These are phyloP conservation scores for Lablab purpureus DNA, from an alignment of 306 rosid genomes.

Conservation along the genomic window DNA sequence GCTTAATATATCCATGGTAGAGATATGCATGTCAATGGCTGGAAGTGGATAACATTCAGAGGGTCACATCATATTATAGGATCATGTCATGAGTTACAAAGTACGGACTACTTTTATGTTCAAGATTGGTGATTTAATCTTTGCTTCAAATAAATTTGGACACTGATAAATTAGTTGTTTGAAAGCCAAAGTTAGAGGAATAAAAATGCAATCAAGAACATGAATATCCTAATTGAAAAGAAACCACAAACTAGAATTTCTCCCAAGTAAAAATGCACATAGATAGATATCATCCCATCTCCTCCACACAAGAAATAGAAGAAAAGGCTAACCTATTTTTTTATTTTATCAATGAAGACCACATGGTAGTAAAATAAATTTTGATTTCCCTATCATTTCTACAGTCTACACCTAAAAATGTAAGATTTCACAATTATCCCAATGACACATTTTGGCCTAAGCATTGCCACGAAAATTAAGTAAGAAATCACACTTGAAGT, in stretches of 20 bases:
- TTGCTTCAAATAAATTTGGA: constrained; percentile 14
- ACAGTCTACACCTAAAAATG: constrained; percentile 22
- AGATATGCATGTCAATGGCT: constrained; percentile 6
- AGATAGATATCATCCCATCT: constrained; percentile 11
- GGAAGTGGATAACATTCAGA: background rate
- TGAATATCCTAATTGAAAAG: constrained; percentile 20
- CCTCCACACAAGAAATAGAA: constrained; percentile 34
- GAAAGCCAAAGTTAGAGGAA: constrained; percentile 31
- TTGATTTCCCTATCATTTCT: constrained; percentile 25
- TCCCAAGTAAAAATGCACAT: constrained; percentile 33
- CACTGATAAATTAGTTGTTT: background rate
- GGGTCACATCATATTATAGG: background rate
- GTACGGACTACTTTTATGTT: constrained; percentile 26
- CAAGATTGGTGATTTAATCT: constrained; percentile 13
- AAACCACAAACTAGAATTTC: constrained; percentile 5
- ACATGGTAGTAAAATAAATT: background rate
- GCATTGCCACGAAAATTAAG: constrained; percentile 24
- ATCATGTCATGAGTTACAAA: background rate
- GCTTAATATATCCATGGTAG: background rate
- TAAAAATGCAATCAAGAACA: constrained; percentile 17
- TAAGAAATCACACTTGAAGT: constrained; percentile 9
- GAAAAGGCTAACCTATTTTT: background rate
- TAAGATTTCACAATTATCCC: background rate
- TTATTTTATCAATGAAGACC: constrained; percentile 4
- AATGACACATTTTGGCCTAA: constrained; percentile 5